Evolutionary conservation across 2,329 filamentous ascomycete species (phyloP), one percentile per base, ranked within the genome.

Genomic region (Coleophoma eucalyptorum): DNA sequence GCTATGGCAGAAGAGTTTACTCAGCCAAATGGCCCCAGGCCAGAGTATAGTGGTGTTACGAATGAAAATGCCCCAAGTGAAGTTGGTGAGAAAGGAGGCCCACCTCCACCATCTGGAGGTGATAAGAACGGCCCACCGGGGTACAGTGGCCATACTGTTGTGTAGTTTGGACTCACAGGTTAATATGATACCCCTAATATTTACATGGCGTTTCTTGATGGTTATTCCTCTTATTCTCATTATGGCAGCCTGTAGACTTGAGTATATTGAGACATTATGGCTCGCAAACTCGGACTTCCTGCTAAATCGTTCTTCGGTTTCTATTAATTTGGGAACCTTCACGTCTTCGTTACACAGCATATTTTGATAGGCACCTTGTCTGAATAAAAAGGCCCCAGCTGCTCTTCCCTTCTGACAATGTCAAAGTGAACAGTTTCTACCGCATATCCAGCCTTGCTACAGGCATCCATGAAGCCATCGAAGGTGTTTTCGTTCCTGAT

Each of bases 1-100:
- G 91, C 90, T 12, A 86, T 97, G 70, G 91, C 90, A 6, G 86
- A 89, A 57, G 81, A 85, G 52, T 70, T 94, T 55, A 69, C 74
- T 0, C 89, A 90, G 1, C 81, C 90, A 50, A 81, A 90, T 64
- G 87, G 84, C 54, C 73, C 86, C 21, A 76, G 91, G 60, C 83
- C 86, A 26, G 83, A 82, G 13, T 91, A 88, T 65, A 83, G 79
- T 54, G 81, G 81, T 1, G 76, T 83, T 20, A 84, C 81, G 41
- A 78, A 81, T 50, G 80, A 82, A 64, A 81, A 84, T 60, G 78
- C 72, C 35, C 79, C 80, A 0, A 80, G 77, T 45, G 72, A 73
- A 43, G 70, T 78, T 19, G 50, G 44, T 6, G 42, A 44, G 26
- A 44, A 44, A 15, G 16, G 49, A 16, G 42, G 42, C 13, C 42